Conservation (phyloP, 371 early-diverging fungal genomes). For the Saksenaea vasiformis region DNA sequence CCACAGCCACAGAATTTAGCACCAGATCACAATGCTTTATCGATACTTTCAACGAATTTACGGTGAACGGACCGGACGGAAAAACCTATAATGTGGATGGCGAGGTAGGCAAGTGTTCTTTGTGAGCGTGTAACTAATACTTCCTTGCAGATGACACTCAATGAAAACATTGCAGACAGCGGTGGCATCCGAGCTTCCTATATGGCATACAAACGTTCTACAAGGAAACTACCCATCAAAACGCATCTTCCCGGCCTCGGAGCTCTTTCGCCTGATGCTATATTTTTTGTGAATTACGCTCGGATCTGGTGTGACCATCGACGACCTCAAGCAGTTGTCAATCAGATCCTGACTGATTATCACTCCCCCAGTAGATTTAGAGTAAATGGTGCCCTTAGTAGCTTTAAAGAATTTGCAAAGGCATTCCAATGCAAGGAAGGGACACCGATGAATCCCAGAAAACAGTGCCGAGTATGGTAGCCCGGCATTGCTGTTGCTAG, state of each 20-base stretch:
- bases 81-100: conserved; percentile 45
- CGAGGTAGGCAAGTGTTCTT: conserved; percentile 4
- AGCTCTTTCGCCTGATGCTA: conserved; percentile 39
- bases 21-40: conserved; percentile 59
- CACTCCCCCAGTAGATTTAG: conserved; percentile 62
- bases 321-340: conserved; percentile 37
- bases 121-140: not conserved
- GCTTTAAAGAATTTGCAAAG: conserved; percentile 59
- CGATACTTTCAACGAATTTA: conserved; percentile 59
- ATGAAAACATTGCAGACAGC: conserved; percentile 76
- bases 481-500: too few species aligned
- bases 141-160: conserved; percentile 45
- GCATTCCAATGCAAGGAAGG: conserved; percentile 63
- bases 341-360: conserved; percentile 35
- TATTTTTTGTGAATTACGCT: conserved; percentile 52
- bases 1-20: conserved; percentile 49
- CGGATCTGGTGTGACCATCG: conserved; percentile 50
- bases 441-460: conserved; percentile 57
- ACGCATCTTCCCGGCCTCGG: not conserved
- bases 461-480: conserved; percentile 57
- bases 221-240: not conserved
- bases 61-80: conserved; percentile 28
- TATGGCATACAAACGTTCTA: conserved; percentile 34
- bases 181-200: conserved; percentile 57
- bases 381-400: conserved; percentile 68